Base-by-base conservation (phyloP, 192 early-diverging fungal species). In the Gonapodya prolifera region DNA sequence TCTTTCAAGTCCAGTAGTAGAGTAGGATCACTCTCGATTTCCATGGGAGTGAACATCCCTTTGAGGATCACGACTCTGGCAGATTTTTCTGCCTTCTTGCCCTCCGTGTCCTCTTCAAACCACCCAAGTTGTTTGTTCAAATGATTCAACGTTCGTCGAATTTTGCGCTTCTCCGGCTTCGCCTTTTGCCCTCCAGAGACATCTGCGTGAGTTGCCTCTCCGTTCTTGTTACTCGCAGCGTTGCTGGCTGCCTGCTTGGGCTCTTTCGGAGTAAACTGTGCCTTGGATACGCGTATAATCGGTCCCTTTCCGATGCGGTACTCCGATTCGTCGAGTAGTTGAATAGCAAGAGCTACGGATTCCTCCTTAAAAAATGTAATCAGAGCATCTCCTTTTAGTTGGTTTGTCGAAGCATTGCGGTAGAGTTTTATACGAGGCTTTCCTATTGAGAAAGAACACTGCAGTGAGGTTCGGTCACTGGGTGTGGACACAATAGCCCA, bases 391-490 rank as follows among this genome's bases (percentile, higher is more conserved):
- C 97, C 97, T 80, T 96, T 97, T 30, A 88, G 80, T 2, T 79
- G 77, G 2, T 91, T 91, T 2, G 71, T 73, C 1, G 89, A 79
- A n/a, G 80, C 83, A 71, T 95, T 84, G 17, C 82, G 85, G 79
- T 99, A 99, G 70, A 99, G 79, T 80, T 98, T 99, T 77, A 99
- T 94, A 69, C 89, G 91, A 8, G 95, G 95, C 75, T 89, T 82
- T 30, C 91, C 94, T 92, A 86, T 76, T 34, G 29, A 70, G 34
- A 77, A n/a, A 2, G 69, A 61, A 61, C 45, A 61, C 45, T 61
- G 45, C 8, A n/a, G n/a, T n/a, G n/a, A n/a, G n/a, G n/a, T n/a
- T n/a, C n/a, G n/a, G n/a, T n/a, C n/a, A n/a, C n/a, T n/a, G n/a
- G n/a, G n/a, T n/a, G n/a, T n/a, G n/a, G n/a, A n/a, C n/a, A n/a